Evolutionary conservation across 371 early-diverging fungal species (phyloP).

Genomic region (Zancudomyces culisetae): DNA sequence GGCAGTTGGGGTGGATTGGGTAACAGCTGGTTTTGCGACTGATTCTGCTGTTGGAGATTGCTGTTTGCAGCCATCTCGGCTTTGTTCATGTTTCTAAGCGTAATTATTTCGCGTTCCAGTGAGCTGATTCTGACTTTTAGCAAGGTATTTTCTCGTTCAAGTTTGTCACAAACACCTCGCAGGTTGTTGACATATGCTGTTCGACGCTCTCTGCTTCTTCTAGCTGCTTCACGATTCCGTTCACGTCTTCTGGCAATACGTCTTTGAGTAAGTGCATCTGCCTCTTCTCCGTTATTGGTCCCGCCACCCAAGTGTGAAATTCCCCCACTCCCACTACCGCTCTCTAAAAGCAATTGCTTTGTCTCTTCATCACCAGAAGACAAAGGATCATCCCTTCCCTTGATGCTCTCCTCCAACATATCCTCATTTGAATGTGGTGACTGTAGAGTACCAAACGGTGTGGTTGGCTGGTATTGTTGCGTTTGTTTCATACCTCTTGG

Average conservation of each 20-base stretch:
- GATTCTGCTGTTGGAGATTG: too few species aligned
- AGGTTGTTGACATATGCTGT: conserved; percentile 2
- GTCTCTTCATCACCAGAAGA: too few species aligned
- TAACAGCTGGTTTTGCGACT: background rate
- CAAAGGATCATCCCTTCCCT: too few species aligned
- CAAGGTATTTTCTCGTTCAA: conserved; percentile 1
- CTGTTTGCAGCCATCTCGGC: background rate
- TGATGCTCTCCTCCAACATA: too few species aligned
- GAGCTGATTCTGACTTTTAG: conserved; percentile 1
- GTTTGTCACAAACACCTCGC: background rate
- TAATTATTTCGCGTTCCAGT: background rate
- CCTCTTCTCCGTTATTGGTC: background rate
- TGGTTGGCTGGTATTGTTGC: too few species aligned
- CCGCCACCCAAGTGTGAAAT: too few species aligned
- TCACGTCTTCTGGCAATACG: background rate
- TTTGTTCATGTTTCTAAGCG: background rate
- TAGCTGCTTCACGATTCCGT: conserved; percentile 2
- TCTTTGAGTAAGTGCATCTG: background rate
- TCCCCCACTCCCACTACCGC: too few species aligned
- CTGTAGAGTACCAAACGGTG: too few species aligned
- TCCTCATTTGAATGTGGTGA: too few species aligned
- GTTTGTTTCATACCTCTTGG: too few species aligned
- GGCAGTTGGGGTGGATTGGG: background rate
- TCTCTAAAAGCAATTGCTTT: too few species aligned
- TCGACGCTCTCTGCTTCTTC: background rate